Conservation (phyloP, 257 asterid genomes). For the Catharanthus roseus region DNA sequence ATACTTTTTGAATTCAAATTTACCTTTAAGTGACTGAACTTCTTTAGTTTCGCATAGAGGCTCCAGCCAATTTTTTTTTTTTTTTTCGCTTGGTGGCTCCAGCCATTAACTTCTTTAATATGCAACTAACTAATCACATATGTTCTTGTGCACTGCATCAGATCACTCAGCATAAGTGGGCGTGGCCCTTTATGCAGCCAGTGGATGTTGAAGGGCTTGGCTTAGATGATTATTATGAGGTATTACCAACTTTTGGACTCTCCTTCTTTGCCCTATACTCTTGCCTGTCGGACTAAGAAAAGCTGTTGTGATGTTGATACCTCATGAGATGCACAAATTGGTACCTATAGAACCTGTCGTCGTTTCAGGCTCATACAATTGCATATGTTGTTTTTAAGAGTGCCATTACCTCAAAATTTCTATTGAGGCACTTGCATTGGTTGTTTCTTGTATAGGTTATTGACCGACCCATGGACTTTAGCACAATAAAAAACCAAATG, state of each 20-base stretch:
- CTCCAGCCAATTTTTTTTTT: background rate
- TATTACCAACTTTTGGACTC: slow-evolving; percentile 11
- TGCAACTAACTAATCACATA: slow-evolving; percentile 1
- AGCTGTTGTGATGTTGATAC: background rate
- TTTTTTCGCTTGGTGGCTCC: background rate
- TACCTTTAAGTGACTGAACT: background rate
- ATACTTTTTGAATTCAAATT: background rate
- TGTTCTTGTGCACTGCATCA: slow-evolving; percentile 29
- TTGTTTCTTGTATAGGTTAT: slow-evolving; percentile 55
- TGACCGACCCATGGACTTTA: slow-evolving; percentile 99
- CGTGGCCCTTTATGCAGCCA: slow-evolving; percentile 98
- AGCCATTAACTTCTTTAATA: background rate
- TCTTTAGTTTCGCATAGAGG: background rate
- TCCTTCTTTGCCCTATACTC: background rate
- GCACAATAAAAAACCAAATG: slow-evolving; percentile 95
- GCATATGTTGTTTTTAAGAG: background rate
- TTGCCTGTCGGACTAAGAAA: slow-evolving; percentile 8
- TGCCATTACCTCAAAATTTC: background rate
- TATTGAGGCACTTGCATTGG: slow-evolving; percentile 21
- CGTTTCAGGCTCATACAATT: background rate
- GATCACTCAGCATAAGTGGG: slow-evolving; percentile 95
- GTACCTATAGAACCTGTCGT: background rate
- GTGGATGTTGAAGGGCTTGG: slow-evolving; percentile 97
- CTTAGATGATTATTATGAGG: slow-evolving; percentile 84
- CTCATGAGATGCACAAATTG: background rate